These are phyloP conservation scores for Saccharomyces pastorianus DNA, from an alignment of 1,139 yeast species.

Conservation along the genomic window DNA sequence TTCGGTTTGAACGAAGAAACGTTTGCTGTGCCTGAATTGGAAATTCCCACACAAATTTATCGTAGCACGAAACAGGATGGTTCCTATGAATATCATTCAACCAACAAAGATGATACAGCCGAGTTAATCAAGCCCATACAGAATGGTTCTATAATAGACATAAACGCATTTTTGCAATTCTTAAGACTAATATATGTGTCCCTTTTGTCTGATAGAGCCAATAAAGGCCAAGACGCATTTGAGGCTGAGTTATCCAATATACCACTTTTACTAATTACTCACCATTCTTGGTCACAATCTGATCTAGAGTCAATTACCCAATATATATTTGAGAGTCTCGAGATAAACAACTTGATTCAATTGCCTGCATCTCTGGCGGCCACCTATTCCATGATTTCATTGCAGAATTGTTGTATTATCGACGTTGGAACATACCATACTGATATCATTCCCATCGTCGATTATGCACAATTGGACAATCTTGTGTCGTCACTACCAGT, in stretches of 20 bases:
- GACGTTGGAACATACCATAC: slow-evolving; percentile 73
- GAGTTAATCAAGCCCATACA: slow-evolving; percentile 52
- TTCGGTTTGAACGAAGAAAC: slow-evolving; percentile 72
- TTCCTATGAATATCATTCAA: slow-evolving; percentile 32
- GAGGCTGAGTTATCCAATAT: slow-evolving; percentile 31
- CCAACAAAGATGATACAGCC: slow-evolving; percentile 34
- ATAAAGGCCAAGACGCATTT: slow-evolving; percentile 41
- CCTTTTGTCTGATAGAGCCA: slow-evolving; percentile 33
- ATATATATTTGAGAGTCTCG: slow-evolving; percentile 65
- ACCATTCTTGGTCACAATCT: slow-evolving; percentile 59
- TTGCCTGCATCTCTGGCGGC: slow-evolving; percentile 65
- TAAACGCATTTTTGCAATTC: slow-evolving; percentile 65
- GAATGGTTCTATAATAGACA: slow-evolving; percentile 54
- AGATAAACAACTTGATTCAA: slow-evolving; percentile 65
- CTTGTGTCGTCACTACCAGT: slow-evolving; percentile 43
- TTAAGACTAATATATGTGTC: slow-evolving; percentile 55
- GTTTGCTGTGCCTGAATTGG: slow-evolving; percentile 65
- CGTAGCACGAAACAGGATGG: slow-evolving; percentile 33
- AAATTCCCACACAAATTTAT: slow-evolving; percentile 70
- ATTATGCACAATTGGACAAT: slow-evolving; percentile 52
- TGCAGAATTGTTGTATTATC: slow-evolving; percentile 56
- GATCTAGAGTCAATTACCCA: slow-evolving; percentile 67
- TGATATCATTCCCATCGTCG: slow-evolving; percentile 72
- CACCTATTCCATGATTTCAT: slow-evolving; percentile 66
- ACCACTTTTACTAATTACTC: slow-evolving; percentile 56